These are phyloP conservation scores for Mucor plumbeus DNA, from an alignment of 371 early-diverging fungal genomes.

Conservation along the genomic window DNA sequence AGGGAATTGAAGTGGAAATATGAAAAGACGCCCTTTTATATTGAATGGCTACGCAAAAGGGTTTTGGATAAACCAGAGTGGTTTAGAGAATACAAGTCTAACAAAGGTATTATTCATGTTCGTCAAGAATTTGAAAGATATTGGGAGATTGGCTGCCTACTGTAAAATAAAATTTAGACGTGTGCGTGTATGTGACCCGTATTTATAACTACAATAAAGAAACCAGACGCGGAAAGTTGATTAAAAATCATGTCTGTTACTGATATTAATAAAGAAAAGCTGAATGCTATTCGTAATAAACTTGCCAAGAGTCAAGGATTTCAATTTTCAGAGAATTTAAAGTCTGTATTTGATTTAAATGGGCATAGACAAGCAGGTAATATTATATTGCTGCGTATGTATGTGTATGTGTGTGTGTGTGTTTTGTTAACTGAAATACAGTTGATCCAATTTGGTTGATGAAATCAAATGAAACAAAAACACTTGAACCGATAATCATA, in stretches of 20 bases:
- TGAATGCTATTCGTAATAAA: background rate
- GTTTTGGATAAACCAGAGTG: slow-evolving; percentile 67
- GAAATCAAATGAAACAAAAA: background rate
- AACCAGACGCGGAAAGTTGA: background rate
- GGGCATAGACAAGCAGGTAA: slow-evolving; percentile 14
- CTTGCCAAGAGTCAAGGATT: background rate
- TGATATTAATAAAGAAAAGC: slow-evolving; percentile 12
- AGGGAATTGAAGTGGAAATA: slow-evolving; percentile 23
- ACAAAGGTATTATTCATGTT: slow-evolving; percentile 81
- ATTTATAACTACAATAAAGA: background rate
- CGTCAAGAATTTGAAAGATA: slow-evolving; percentile 73
- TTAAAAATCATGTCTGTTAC: slow-evolving; percentile 5
- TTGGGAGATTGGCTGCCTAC: slow-evolving; percentile 2
- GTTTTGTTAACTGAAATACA: background rate
- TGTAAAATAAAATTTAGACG: no score
- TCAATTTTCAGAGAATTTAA: slow-evolving; percentile 15
- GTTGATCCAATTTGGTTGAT: background rate
- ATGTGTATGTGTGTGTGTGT: background rate
- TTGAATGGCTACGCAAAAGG: slow-evolving; percentile 75
- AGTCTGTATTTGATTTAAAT: slow-evolving; percentile 13
- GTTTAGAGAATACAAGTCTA: slow-evolving; percentile 67
- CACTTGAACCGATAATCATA: slow-evolving; percentile 24
- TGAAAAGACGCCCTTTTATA: slow-evolving; percentile 71
- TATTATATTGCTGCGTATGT: background rate
- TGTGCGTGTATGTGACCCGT: background rate